Evolutionary conservation across 176 grass and related monocot genomes (phyloP), one percentile per base, ranked within the genome.

Genomic region (Tillandsia fasciculata): DNA sequence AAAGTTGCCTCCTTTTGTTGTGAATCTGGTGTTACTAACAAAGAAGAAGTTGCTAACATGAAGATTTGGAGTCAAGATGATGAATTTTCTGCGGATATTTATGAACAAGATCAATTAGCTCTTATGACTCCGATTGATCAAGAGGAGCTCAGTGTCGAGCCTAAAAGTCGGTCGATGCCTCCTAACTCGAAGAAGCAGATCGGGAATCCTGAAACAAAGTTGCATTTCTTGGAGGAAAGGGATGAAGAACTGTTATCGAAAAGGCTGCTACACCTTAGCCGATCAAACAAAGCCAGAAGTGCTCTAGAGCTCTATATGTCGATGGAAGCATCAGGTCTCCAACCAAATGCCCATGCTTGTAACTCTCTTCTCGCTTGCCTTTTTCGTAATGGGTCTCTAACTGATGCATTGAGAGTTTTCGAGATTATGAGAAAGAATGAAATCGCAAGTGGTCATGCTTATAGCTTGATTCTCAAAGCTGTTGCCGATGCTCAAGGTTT

Each of bases 191-290:
- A 71, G 68, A 76, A 50, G 9, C 65, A 49, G 51, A 72, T 70
- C 17, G 72, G 79, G 57, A 58, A 49, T 65, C 64, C 71, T 2
- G 68, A 18, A 10, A 63, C 72, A 15, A 88, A 84, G 51, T 68
- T 96, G 53, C 81, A 96, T 75, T 96, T 85, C 67, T 78, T 96
- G 74, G 92, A 96, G 50, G 92, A 96, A 81, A 86, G 79, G 82
- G 79, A 92, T 69, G 88, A 96, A 77, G 72, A 83, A 29, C 15
- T 48, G 54, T 73, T 92, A 50, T 96, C 93, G 13, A 81, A 24
- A 67, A 89, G 93, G 73, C 15, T 96, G 61, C 72, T 90, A 70
- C 77, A 63, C 78, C 81, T 96, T 14, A 74, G 93, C 76, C 81
- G 87, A 65, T 87, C 74, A 22, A 96, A 96, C 77, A 96, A 87